These are phyloP conservation scores for Aureobasidium subglaciale DNA, from an alignment of 2,329 filamentous ascomycete genomes.

Conservation along the genomic window DNA sequence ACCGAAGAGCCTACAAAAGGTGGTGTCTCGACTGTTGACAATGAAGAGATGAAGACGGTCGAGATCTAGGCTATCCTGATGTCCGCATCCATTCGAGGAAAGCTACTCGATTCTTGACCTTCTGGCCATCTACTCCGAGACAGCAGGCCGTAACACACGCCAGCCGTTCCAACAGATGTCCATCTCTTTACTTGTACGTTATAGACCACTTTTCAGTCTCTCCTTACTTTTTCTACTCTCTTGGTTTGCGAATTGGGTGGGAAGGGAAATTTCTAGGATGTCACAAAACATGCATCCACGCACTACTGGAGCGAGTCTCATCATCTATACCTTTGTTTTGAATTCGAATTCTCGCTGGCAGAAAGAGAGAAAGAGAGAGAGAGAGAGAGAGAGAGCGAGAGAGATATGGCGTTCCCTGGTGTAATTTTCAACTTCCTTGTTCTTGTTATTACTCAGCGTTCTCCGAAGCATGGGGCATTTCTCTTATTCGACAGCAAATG, in stretches of 20 bases:
- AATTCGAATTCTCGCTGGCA: no score
- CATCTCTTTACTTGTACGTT: neutral
- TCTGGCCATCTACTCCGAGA: no score
- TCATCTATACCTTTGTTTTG: neutral
- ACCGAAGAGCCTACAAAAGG: constrained; percentile 26
- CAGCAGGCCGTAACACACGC: neutral
- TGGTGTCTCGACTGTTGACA: constrained; percentile 13
- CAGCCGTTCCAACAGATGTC: neutral
- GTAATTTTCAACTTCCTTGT: no score
- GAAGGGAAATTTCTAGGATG: neutral
- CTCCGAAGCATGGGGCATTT: no score
- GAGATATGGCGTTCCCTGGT: no score
- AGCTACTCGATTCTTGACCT: neutral
- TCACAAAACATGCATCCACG: neutral
- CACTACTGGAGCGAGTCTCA: neutral
- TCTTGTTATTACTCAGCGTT: no score
- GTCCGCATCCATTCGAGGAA: neutral
- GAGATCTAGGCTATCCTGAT: constrained; percentile 30
- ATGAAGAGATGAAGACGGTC: constrained; percentile 42
- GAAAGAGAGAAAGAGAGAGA: no score
- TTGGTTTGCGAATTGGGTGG: constrained; percentile 1
- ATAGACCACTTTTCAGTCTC: constrained; percentile 1
- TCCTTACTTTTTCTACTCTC: neutral
- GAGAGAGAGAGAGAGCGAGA: no score
- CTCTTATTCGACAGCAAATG: neutral